Evolutionary conservation across 116 monocot species (phyloP), one percentile per base, ranked within the genome.

Genomic region (Dioscorea cayenensis): DNA sequence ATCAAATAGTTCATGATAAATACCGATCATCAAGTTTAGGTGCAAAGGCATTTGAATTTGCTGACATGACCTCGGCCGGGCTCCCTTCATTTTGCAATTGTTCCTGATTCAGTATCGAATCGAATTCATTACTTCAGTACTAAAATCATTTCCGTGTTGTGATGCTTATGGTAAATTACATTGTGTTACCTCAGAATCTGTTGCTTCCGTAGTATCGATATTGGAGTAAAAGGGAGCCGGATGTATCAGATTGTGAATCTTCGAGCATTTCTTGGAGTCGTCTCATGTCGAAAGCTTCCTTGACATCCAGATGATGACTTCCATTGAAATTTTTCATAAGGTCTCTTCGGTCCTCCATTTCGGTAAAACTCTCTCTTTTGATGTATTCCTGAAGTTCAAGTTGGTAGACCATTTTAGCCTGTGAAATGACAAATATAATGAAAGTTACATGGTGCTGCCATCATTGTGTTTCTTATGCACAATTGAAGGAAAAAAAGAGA

Each of bases 181-280:
- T 14, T 32, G 32, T 5, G 52, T 71, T 84, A 93, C 97, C 97
- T 97, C 97, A 32, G 64, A 72, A 71, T 89, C 89, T 66, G 89
- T 89, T 71, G 27, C 81, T 73, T 88, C 87, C 43, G 68, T 66
- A 43, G 82, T 81, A 72, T 69, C 86, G 66, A 76, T 28, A 43
- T 86, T 72, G 51, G 89, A 86, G 69, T 75, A 70, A 36, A 66
- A 81, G 70, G 70, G 85, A 85, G 77, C 75, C 74, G 3, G 85
- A 71, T 66, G 94, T 80, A 69, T 97, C 83, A 18, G 97, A 88
- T 59, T 92, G 88, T 13, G 93, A 88, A 28, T 97, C 92, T 68
- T 92, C 88, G 6, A 97, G 81, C 86, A 97, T 92, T 49, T 92
- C 97, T 74, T 97, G 97, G 22, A 97, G 86, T 22, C 83, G 76